Conservation (phyloP, 2,329 filamentous ascomycete species). For the Cercospora sp. region DNA sequence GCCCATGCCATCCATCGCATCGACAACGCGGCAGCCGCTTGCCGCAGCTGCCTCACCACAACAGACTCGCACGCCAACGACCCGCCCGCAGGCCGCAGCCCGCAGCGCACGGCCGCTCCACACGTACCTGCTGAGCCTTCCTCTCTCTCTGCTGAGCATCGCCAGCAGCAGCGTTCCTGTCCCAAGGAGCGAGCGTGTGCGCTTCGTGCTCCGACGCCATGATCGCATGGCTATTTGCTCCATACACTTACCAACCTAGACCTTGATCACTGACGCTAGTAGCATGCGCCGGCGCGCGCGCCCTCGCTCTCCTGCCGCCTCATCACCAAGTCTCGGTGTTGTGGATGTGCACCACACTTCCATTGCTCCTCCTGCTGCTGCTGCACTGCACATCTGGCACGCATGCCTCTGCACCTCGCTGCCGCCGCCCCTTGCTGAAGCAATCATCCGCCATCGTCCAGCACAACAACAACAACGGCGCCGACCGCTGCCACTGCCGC, state of each 20-base stretch:
- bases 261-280: constrained; percentile 27
- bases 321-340: constrained; percentile 4
- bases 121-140: constrained; percentile 1
- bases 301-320: constrained; percentile 22
- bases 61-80: not conserved
- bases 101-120: constrained; percentile 1
- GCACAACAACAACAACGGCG: not conserved
- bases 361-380: constrained; percentile 9
- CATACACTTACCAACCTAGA: constrained; percentile 27
- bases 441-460: constrained; percentile 14
- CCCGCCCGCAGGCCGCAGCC: not conserved
- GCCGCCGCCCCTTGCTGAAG: constrained; percentile 36
- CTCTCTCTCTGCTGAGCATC: constrained; percentile 3
- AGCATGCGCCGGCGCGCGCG: constrained; percentile 24
- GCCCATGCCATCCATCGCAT: not conserved
- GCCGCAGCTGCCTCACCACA: not conserved
- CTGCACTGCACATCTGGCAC: constrained; percentile 22
- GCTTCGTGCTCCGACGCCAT: constrained; percentile 28
- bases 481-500: constrained; percentile 34
- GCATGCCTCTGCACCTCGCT: constrained; percentile 34
- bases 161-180: constrained; percentile 4
- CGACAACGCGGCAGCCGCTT: not conserved
- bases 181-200: constrained; percentile 12
- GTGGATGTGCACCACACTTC: constrained; percentile 2
- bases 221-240: constrained; percentile 28